phyloP scores from a whole-genome alignment of 495 filamentous ascomycete species.

The Penicillium malachiteum region DNA sequence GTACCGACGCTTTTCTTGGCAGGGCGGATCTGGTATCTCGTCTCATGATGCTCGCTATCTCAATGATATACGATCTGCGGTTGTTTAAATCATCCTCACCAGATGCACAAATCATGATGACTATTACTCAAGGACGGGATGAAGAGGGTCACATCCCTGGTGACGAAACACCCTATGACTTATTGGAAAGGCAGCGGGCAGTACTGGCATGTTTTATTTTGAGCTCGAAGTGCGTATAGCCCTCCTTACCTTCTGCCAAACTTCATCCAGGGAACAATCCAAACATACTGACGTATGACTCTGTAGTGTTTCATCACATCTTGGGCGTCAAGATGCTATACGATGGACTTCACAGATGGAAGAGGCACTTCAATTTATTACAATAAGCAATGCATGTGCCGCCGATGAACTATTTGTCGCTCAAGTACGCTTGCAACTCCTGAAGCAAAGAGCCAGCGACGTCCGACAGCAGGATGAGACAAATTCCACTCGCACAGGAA shows the following conservation, averaged over 20 bases:
- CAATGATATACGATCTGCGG: conserved; percentile 26
- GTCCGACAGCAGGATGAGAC: conserved; percentile 26
- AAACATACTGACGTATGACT: conserved; percentile 13
- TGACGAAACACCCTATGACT: conserved; percentile 11
- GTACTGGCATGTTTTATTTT: conserved; percentile 30
- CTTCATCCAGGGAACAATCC: too few relatives aligned
- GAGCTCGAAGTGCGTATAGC: conserved; percentile 28
- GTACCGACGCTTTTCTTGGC: conserved; percentile 32
- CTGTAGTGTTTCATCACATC: conserved; percentile 28
- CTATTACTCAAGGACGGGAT: conserved; percentile 23
- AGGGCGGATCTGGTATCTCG: conserved; percentile 27
- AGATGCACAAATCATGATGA: conserved; percentile 25
- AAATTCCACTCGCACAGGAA: conserved; percentile 9
- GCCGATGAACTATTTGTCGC: conserved; percentile 23
- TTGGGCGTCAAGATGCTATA: conserved; percentile 26
- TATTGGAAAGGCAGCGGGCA: conserved; percentile 29
- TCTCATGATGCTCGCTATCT: conserved; percentile 32
- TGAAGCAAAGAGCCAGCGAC: conserved; percentile 24
- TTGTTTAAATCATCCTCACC: conserved; percentile 24
- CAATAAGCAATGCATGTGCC: conserved; percentile 14
- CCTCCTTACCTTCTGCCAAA: neutral
- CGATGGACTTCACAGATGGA: conserved; percentile 32
- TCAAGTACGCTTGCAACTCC: conserved; percentile 28
- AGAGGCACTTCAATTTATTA: conserved; percentile 23
- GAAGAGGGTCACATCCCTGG: conserved; percentile 5